Base-by-base conservation (phyloP, 2,329 filamentous ascomycete genomes). In the Colletotrichum graminicola region DNA sequence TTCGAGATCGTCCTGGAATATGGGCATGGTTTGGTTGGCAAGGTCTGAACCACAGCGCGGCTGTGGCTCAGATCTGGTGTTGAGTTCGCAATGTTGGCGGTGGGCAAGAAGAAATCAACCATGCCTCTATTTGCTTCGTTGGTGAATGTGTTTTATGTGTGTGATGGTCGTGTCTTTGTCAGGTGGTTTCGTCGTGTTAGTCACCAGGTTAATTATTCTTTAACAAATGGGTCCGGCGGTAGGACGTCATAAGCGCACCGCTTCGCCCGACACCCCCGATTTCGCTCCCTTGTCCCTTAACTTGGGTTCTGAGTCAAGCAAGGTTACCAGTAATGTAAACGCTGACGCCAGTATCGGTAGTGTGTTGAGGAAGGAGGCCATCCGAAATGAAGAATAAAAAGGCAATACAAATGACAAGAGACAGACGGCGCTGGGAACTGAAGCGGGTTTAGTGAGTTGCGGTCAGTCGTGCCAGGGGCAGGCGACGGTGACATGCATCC, bases 1-100 rank as follows among this genome's bases (percentile, higher is more conserved):
- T 61, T 83, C 82, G 76, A 85, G 76, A 75, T 88, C 84, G 77
- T 86, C 83, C 75, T 87, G 86, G 76, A 88, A 90, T 78, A 89
- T 89, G 74, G 88, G 88, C 89, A 90, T 90, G 72, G 74, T 78
- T 73, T 75, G 59, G 73, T 73, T 67, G 73, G 71, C 23, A 54
- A 61, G 67, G 76, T 73, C 74, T 76, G 78, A 78, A 79, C 78
- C 79, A 79, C 81, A 81, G 78, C 80, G 73, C 73, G 49, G 76
- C 77, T 76, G 76, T 74, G 75, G 73, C 51, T 75, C 75, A 71
- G 56, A 73, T 21, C 55, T 71, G 23, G 47, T 26, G 62, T 69
- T 26, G 60, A 41, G 29, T 62, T 72, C 67, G 66, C 70, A 66
- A 66, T 66, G n/a, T 66, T 66, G 70, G 67, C 62, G 66, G 55